Evolutionary conservation across 2,329 filamentous ascomycete species (phyloP).

Genomic region (Colletotrichum karsti): DNA sequence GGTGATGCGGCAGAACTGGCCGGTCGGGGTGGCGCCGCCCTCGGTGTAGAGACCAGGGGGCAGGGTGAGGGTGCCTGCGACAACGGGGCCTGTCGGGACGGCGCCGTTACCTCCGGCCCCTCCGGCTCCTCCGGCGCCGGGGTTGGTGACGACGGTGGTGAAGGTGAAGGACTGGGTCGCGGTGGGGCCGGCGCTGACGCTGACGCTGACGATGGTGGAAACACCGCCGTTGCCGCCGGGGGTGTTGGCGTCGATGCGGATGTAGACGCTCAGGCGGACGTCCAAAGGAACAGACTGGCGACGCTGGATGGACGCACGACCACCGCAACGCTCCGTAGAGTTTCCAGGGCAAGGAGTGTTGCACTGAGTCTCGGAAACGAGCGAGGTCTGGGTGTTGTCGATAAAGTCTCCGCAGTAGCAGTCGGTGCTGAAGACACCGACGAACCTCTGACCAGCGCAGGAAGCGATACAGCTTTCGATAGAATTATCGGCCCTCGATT

Average conservation of each 20-base stretch:
- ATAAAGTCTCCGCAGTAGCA: constrained; percentile 40
- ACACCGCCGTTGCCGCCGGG: background rate
- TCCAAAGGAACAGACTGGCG: background rate
- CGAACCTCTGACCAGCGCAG: constrained; percentile 32
- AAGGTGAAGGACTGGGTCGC: constrained; percentile 10
- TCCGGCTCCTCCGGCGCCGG: no score
- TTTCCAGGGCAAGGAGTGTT: constrained; percentile 39
- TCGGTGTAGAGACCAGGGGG: constrained; percentile 20
- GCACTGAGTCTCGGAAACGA: constrained; percentile 32
- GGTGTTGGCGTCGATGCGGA: background rate
- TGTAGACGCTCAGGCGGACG: constrained; percentile 13
- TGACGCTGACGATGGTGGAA: background rate
- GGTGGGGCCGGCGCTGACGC: background rate
- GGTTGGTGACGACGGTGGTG: constrained; percentile 1
- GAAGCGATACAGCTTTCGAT: constrained; percentile 36
- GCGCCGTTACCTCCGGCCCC: background rate
- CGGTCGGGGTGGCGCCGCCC: background rate
- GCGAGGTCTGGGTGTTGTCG: constrained; percentile 6
- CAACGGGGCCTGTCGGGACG: background rate
- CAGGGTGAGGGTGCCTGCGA: constrained; percentile 10
- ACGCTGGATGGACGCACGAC: constrained; percentile 6
- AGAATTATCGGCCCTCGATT: constrained; percentile 33
- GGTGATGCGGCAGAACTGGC: constrained; percentile 14
- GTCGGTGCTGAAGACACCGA: constrained; percentile 35
- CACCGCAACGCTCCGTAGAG: constrained; percentile 35